Evolutionary conservation across 139 green algal species (phyloP), one percentile per base, ranked within the genome.

Genomic region (Dunaliella primolecta): DNA sequence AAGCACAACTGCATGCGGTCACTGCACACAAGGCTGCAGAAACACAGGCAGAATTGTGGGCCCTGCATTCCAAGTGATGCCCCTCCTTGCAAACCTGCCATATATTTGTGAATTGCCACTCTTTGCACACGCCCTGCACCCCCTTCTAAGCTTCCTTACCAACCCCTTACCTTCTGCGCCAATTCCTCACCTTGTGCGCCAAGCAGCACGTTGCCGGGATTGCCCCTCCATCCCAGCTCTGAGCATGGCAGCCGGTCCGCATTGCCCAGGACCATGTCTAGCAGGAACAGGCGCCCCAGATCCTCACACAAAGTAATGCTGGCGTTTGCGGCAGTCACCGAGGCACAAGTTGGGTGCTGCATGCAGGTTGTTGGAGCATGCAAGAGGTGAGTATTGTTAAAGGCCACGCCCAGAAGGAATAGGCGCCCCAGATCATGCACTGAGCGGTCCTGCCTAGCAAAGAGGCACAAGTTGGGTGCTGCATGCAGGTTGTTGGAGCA

Each of bases 201-300:
- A 70, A 90, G 88, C 83, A 94, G 83, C 21, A 93, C 75, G 83
- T 94, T 94, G 56, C 84, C 84, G 27, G 84, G 64, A 90, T 98
- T 98, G 74, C 95, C 95, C 1, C 93, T 84, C 95, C 95, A 98
- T 1, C 82, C 89, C 72, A 98, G 92, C 3, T 89, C 89, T 27
- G 86, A 46, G 86, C 91, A 95, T 11, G 91, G 93, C 84, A 98
- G 87, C 23, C 95, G 85, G 90, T 98, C 95, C 0, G 94, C 80
- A 85, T 98, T 97, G 81, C 95, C 93, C 36, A 93, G 84, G 80
- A 90, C 85, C 90, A 94, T 93, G 85, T 98, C 95, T 80, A 96
- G 84, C 84, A 94, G 84, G 36, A 97, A 91, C 78, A 97, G 78
- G 25, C 89, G 84, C 29, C 93, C 93, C 36, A 95, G 79, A 78